Percentiles rank a stretch among this genome's conserved stretches.
phyloP scores from a whole-genome alignment of 2,329 filamentous ascomycete species.

The Rhynchosporium secalis region DNA sequence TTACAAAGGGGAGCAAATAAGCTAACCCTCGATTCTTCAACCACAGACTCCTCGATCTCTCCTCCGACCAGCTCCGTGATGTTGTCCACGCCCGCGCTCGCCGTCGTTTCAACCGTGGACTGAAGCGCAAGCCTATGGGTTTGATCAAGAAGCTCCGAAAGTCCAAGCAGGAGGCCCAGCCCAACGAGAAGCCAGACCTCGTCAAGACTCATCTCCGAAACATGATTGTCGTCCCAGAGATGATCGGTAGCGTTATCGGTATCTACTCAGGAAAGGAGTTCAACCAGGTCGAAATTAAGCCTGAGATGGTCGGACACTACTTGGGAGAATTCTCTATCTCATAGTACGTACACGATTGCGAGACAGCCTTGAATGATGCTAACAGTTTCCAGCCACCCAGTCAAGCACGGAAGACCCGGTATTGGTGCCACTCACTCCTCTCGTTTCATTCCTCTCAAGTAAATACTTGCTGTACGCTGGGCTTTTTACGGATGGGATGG shows the following conservation, averaged over 20 bases:
- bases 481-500: conserved; percentile 29
- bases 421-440: conserved; percentile 99
- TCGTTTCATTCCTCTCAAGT: conserved; percentile 99
- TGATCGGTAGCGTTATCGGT: conserved; percentile 98
- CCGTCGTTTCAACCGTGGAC: conserved; percentile 98
- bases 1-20: conserved; percentile 40
- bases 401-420: conserved; percentile 99
- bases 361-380: conserved; percentile 41
- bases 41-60: conserved; percentile 92
- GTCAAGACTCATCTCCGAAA: conserved; percentile 99
- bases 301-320: conserved; percentile 99
- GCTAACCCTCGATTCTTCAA: conserved; percentile 40
- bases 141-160: conserved; percentile 99
- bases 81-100: conserved; percentile 98
- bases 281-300: conserved; percentile 99
- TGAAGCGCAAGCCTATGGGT: conserved; percentile 99
- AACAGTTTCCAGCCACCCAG: conserved; percentile 78
- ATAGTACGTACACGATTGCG: conserved; percentile 70
- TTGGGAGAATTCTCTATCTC: conserved; percentile 99
- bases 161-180: conserved; percentile 97
- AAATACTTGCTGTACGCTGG: conserved; percentile 47
- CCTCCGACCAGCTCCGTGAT: conserved; percentile 97
- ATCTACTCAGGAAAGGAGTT: conserved; percentile 99
- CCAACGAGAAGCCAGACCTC: conserved; percentile 99
- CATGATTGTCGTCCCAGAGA: conserved; percentile 99